phyloP scores from a whole-genome alignment of 768 basidiomycete species.

The Kwoniella sp. region DNA sequence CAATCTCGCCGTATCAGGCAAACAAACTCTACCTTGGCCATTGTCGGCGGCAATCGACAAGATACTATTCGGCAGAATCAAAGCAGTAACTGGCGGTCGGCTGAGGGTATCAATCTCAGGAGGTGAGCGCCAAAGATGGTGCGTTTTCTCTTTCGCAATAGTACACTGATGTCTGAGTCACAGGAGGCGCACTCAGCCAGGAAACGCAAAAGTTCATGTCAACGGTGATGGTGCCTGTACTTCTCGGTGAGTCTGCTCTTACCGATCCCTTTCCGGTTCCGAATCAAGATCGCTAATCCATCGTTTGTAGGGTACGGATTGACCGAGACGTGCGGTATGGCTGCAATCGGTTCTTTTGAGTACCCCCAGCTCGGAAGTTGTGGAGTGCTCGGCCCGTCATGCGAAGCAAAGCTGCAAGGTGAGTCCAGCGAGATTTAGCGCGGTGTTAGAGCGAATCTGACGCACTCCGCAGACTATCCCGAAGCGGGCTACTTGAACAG shows the following conservation, averaged over 20 bases:
- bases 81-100: conserved; percentile 51
- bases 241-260: conserved; percentile 55
- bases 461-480: conserved; percentile 37
- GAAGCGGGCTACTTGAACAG: conserved; percentile 51
- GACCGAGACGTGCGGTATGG: conserved; percentile 55
- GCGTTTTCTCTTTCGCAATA: no score
- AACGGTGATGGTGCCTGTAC: conserved; percentile 47
- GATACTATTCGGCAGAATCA: conserved; percentile 51
- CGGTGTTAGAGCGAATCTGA: not conserved
- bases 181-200: conserved; percentile 36
- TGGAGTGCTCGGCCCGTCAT: conserved; percentile 51
- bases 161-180: not conserved
- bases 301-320: conserved; percentile 37
- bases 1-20: conserved; percentile 46
- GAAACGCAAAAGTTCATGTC: conserved; percentile 53
- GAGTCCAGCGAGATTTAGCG: conserved; percentile 5
- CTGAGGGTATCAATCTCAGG: conserved; percentile 52
- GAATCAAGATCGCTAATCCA: conserved; percentile 4
- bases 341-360: conserved; percentile 40
- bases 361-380: conserved; percentile 40
- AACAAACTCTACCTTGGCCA: conserved; percentile 51
- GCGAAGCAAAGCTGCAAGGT: conserved; percentile 52
- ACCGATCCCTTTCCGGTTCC: not conserved
- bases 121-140: conserved; percentile 22
- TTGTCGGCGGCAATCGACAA: conserved; percentile 44